These are phyloP conservation scores for Gymnopus androsaceus DNA, from an alignment of 1,284 basidiomycete genomes.

Conservation along the genomic window DNA sequence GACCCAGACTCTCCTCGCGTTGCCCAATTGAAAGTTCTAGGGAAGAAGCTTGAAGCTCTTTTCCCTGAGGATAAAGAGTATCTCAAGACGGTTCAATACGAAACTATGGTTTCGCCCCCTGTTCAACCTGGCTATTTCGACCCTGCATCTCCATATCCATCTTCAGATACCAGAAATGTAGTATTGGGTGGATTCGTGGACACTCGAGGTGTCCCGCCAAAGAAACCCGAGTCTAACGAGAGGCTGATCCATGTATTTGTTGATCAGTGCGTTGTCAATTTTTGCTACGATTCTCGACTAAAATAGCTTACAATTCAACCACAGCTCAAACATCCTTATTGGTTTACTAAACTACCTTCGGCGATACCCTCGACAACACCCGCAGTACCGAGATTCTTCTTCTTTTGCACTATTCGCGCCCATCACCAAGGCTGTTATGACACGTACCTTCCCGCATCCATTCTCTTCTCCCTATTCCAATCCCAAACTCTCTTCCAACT, in stretches of 20 bases:
- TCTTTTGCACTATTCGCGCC: conserved; percentile 11
- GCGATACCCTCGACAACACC: conserved; percentile 39
- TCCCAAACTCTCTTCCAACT: no score
- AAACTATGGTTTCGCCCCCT: conserved; percentile 5
- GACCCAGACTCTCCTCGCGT: conserved; percentile 19
- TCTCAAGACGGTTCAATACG: conserved; percentile 18
- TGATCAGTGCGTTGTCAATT: conserved; percentile 66
- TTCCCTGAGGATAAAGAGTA: conserved; percentile 29
- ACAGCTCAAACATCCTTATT: conserved; percentile 82
- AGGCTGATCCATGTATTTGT: conserved; percentile 81
- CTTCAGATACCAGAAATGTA: conserved; percentile 23
- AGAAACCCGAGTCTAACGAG: conserved; percentile 38
- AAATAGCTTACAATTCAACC: not conserved
- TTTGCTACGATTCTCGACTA: conserved; percentile 4
- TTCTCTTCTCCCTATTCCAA: conserved; percentile 16
- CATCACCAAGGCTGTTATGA: conserved; percentile 10
- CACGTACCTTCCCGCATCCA: not conserved
- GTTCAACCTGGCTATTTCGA: conserved; percentile 5
- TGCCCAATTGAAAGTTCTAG: conserved; percentile 20
- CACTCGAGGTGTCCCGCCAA: conserved; percentile 39
- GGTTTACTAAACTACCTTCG: conserved; percentile 70
- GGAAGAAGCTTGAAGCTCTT: conserved; percentile 26
- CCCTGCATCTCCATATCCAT: conserved; percentile 12
- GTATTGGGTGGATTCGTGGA: conserved; percentile 47
- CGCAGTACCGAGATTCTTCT: conserved; percentile 29